Evolutionary conservation across 2,329 filamentous ascomycete species (phyloP).

Genomic region (Ceratocystis diversiconidia): DNA sequence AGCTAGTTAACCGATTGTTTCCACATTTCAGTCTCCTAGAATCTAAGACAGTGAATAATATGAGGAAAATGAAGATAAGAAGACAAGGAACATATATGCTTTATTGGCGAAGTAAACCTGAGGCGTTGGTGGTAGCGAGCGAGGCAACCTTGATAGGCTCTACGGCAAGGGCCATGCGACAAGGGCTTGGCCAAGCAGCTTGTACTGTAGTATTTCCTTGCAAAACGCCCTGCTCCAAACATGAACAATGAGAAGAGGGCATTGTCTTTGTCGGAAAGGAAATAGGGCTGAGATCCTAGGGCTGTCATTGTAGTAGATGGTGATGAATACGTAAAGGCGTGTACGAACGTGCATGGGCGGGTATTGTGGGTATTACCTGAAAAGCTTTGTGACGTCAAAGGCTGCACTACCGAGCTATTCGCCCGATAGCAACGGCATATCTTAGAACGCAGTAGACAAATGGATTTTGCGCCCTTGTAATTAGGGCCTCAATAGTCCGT

Average conservation of each 20-base stretch:
- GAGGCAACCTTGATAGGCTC: not conserved
- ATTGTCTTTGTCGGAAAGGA: too few species aligned
- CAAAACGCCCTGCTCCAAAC: too few species aligned
- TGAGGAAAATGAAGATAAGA: not conserved
- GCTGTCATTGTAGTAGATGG: too few species aligned
- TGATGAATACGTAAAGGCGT: too few species aligned
- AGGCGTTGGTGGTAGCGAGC: not conserved
- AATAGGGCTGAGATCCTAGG: too few species aligned
- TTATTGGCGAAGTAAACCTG: not conserved
- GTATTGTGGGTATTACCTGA: not conserved
- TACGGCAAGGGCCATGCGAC: not conserved
- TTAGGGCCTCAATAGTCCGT: not conserved
- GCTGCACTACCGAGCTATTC: not conserved
- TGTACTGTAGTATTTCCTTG: not conserved
- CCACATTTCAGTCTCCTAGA: not conserved
- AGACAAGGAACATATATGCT: not conserved
- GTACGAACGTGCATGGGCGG: not conserved
- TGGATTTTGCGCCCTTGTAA: not conserved
- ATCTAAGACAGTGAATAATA: not conserved
- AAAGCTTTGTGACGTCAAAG: slow-evolving; percentile 1
- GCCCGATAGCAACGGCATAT: not conserved
- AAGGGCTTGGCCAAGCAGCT: not conserved
- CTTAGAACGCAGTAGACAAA: not conserved
- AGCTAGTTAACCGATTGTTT: not conserved
- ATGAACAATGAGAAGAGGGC: too few species aligned